Evolutionary conservation across 352 stramenopile genomes (phyloP).

Genomic region (Phytopythium delawarense): DNA sequence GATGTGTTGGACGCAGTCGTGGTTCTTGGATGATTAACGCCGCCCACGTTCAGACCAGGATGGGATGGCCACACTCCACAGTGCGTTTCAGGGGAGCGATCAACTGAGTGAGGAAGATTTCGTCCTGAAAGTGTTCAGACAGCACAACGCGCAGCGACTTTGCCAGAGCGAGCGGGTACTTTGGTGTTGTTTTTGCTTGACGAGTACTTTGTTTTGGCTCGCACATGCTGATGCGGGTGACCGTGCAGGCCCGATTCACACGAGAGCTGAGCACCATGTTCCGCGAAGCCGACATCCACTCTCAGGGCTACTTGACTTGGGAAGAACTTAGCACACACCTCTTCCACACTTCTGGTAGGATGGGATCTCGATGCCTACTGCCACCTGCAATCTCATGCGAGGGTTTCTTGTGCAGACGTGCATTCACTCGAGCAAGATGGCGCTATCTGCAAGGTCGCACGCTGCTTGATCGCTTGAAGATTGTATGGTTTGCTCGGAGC

Average conservation of each 20-base stretch:
- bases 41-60: conserved; percentile 24
- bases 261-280: conserved; percentile 36
- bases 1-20: background rate
- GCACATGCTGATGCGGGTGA: background rate
- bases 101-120: conserved; percentile 42
- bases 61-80: conserved; percentile 28
- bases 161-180: conserved; percentile 22
- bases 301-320: conserved; percentile 28
- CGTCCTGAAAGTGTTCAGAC: conserved; percentile 26
- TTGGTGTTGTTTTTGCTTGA: background rate
- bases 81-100: conserved; percentile 30
- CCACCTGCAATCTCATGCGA: background rate
- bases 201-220: background rate
- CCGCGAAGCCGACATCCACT: conserved; percentile 32
- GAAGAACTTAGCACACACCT: conserved; percentile 43
- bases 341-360: conserved; percentile 29
- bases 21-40: background rate
- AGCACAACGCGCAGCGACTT: conserved; percentile 15
- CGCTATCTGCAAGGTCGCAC: background rate
- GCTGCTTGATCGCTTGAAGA: background rate
- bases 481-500: background rate
- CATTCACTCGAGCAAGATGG: background rate
- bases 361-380: background rate
- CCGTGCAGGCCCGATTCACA: conserved; percentile 24
- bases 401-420: background rate